Percentiles rank a stretch among this genome's conserved stretches.
phyloP scores from a whole-genome alignment of 768 basidiomycete species.

The Nevesoporus exiguus region DNA sequence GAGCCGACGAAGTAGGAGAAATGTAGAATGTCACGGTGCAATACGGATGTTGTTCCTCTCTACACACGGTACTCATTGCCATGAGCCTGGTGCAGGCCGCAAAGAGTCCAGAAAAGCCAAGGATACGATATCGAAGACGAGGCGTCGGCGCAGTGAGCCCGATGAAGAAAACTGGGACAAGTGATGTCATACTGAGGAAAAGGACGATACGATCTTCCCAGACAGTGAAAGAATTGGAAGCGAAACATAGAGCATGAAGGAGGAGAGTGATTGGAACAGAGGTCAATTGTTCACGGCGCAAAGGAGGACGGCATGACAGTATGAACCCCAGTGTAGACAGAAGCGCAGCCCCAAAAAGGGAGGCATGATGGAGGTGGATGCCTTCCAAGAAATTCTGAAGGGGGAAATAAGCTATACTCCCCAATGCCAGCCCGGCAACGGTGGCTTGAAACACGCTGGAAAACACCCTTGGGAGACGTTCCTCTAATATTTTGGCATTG shows the following conservation, averaged over 20 bases:
- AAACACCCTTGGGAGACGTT: conserved; percentile 38
- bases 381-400: conserved; percentile 40
- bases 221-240: conserved; percentile 95
- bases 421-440: conserved; percentile 34
- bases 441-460: conserved; percentile 33
- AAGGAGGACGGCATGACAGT: conserved; percentile 37
- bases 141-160: conserved; percentile 66
- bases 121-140: conserved; percentile 69
- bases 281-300: conserved; percentile 28
- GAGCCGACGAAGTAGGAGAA: conserved; percentile 62
- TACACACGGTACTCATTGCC: conserved; percentile 79
- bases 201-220: conserved; percentile 89
- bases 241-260: conserved; percentile 73
- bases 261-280: conserved; percentile 47
- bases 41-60: conserved; percentile 91
- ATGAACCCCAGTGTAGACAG: conserved; percentile 46
- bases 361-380: conserved; percentile 48
- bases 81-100: conserved; percentile 71
- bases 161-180: conserved; percentile 55
- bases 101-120: conserved; percentile 66
- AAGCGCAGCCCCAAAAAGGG: conserved; percentile 48
- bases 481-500: conserved; percentile 38
- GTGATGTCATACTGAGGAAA: conserved; percentile 66
- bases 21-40: conserved; percentile 90
- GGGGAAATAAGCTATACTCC: conserved; percentile 34